Percentiles rank a stretch among this genome's conserved stretches.
These are phyloP conservation scores for Umbelopsis sp. DNA, from an alignment of 192 early-diverging fungal genomes.

Conservation along the genomic window DNA sequence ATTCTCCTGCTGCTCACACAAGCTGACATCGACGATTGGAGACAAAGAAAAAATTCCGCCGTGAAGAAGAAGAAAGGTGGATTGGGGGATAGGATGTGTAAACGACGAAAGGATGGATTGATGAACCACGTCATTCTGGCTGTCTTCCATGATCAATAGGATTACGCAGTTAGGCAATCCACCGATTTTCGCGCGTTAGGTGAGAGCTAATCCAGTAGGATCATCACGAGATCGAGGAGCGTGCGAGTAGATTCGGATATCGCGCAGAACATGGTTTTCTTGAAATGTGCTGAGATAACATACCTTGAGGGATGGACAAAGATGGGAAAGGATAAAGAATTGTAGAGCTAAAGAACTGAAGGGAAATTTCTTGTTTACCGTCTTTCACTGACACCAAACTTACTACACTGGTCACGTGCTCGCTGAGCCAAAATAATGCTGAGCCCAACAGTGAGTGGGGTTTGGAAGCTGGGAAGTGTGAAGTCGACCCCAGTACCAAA, in stretches of 20 bases:
- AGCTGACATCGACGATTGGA: background rate
- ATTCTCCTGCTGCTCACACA: background rate
- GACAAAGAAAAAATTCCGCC: background rate
- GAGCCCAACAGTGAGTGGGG: no score
- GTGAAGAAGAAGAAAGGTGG: background rate
- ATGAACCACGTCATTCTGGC: no score
- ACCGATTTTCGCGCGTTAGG: no score
- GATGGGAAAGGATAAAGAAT: background rate
- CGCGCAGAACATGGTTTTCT: slow-evolving; percentile 1
- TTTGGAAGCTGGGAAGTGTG: background rate
- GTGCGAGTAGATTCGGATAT: slow-evolving; percentile 11
- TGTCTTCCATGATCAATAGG: no score
- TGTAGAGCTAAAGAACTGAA: no score
- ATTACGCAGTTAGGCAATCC: no score
- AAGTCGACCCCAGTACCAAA: slow-evolving; percentile 1
- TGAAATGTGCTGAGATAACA: slow-evolving; percentile 13
- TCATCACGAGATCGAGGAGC: slow-evolving; percentile 10
- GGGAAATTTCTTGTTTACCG: slow-evolving; percentile 1
- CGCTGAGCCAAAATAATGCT: no score
- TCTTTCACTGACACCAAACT: background rate
- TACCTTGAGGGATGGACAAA: slow-evolving; percentile 10
- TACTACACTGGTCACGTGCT: no score
- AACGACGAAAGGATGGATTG: background rate
- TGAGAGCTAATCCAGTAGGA: background rate
- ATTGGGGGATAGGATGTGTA: background rate